Base-by-base conservation (phyloP, 1,284 basidiomycete species). In the Leucocoprinus gongylophorus region DNA sequence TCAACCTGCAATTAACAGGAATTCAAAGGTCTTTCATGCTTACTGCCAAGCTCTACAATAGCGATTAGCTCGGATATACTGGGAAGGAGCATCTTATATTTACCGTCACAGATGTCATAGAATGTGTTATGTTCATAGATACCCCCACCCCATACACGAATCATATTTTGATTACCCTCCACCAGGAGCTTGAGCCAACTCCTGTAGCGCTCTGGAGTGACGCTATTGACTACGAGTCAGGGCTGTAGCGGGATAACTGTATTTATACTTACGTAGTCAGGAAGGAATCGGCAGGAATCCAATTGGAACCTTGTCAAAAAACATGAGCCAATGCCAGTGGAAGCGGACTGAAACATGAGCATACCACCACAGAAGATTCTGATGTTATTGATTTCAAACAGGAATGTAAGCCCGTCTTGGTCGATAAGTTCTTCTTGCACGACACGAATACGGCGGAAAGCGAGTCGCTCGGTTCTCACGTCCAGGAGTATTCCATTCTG, bases 261-360 rank as follows among this genome's bases (percentile, higher is more conserved):
- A 26, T 41, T 30, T n/a, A 53, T 29, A 2, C 15, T 68, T 75
- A 87, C 81, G 79, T 85, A 1, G 92, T 92, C 39, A 94, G 68
- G 68, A 95, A 91, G 3, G 82, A 89, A 64, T 95, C 91, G 0
- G 86, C 87, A 2, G 92, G 92, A 59, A 95, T 95, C 92, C 92
- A 95, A 65, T 95, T 95, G 2, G 88, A 89, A 40, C 89, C 85
- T 84, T 45, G 2, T 44, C 28, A 32, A 23, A 33, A 5, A 33
- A 30, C 28, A 18, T 35, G 5, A 35, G 26, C n/a, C n/a, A 38
- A 17, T 18, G 18, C 15, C 3, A 32, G 17, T 15, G 32, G 20
- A 9, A 12, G 33, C 15, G 5, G 12, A 37, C 4, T 20, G 15
- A 13, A 5, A 18, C 33, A 26, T 5, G 17, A 8, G 32, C 72